Conservation (phyloP, 176 grass and related monocot genomes). For the Musa acuminata region DNA sequence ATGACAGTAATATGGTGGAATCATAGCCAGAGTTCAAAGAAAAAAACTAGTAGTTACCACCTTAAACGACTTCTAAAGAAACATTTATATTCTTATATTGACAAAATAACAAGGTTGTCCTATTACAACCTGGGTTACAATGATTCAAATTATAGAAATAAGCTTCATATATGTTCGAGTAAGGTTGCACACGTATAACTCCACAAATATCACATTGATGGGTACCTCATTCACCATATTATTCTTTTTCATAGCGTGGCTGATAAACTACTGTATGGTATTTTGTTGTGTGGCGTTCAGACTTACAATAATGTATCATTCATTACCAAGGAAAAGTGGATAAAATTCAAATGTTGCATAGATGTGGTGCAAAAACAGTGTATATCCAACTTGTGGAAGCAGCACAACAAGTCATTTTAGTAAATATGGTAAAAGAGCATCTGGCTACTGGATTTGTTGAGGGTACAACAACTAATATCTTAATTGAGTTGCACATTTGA, state of each 20-base stretch:
- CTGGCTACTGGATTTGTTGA: not conserved
- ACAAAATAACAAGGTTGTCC: not conserved
- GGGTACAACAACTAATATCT: not conserved
- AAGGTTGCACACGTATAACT: not conserved
- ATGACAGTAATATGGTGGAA: not conserved
- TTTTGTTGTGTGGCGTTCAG: not conserved
- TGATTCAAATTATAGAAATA: not conserved
- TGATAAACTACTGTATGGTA: not conserved
- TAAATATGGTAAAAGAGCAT: not conserved
- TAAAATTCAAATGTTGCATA: not conserved
- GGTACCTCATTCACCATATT: not conserved
- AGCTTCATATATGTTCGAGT: not conserved
- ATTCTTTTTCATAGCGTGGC: not conserved
- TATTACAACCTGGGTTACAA: not conserved
- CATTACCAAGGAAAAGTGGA: not conserved
- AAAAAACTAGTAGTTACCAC: not conserved
- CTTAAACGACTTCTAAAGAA: not conserved
- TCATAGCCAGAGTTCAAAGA: not conserved
- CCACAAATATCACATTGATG: not conserved
- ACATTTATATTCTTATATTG: no score
- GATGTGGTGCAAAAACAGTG: not conserved
- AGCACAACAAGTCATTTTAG: not conserved
- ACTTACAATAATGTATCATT: not conserved
- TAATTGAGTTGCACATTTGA: not conserved
- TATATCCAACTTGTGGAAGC: not conserved